Percentiles rank a stretch among this genome's conserved stretches.
These are phyloP conservation scores for Pecoramyces ruminantium DNA, from an alignment of 192 early-diverging fungal species.

Conservation along the genomic window DNA sequence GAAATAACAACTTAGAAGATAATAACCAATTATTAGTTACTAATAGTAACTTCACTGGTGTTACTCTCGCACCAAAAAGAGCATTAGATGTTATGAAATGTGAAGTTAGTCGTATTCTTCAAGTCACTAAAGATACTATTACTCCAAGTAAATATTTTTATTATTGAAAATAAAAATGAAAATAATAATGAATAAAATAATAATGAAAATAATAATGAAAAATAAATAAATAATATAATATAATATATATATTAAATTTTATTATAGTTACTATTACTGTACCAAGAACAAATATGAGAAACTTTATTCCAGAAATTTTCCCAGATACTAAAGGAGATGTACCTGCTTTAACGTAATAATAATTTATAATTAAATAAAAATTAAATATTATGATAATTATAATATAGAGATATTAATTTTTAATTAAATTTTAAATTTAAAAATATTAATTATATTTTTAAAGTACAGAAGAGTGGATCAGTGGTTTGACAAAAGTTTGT, in stretches of 20 bases:
- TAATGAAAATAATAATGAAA: no score
- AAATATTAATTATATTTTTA: no score
- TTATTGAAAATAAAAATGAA: background rate
- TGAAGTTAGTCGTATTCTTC: conserved; percentile 44
- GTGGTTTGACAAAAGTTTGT: background rate
- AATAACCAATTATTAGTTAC: conserved; percentile 23
- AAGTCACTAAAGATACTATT: conserved; percentile 33
- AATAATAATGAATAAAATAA: no score
- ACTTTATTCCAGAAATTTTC: conserved; percentile 44
- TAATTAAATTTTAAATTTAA: no score
- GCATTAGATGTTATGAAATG: conserved; percentile 52
- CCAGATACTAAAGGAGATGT: conserved; percentile 51
- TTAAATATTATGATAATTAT: no score
- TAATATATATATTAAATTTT: conserved; percentile 57
- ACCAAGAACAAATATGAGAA: background rate
- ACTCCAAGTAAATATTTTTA: conserved; percentile 38
- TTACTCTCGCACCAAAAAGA: conserved; percentile 48
- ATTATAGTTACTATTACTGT: background rate
- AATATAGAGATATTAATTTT: no score
- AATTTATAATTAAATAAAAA: no score
- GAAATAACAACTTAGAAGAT: conserved; percentile 1
- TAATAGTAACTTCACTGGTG: conserved; percentile 26
- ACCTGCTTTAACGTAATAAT: conserved; percentile 19
- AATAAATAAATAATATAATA: no score
- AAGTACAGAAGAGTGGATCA: background rate